These are phyloP conservation scores for Eimeria acervulina DNA, from an alignment of 169 alveolate species.

Conservation along the genomic window DNA sequence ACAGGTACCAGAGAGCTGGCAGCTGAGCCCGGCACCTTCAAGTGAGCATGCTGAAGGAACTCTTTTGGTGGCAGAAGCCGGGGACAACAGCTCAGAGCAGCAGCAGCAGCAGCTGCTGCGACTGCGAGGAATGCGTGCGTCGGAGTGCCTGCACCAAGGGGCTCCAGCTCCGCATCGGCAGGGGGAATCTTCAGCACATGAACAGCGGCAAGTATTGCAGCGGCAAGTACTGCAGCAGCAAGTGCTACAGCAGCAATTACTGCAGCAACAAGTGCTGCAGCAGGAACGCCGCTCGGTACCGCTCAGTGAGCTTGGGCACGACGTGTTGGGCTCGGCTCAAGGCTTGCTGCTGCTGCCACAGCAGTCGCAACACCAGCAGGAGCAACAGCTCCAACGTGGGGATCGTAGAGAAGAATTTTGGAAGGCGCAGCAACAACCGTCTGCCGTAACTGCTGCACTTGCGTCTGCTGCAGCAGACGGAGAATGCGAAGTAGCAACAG, in stretches of 20 bases:
- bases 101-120: conserved; percentile 13
- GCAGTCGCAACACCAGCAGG: not conserved
- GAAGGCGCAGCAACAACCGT: not conserved
- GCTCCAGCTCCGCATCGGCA: not conserved
- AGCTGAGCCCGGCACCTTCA: not conserved
- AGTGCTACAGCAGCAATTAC: not conserved
- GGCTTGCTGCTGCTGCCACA: not conserved
- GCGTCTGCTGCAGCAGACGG: not conserved
- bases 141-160: not conserved
- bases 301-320: not conserved
- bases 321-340: not conserved
- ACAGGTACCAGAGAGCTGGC: not conserved
- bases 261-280: conserved; percentile 25
- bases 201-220: conserved; percentile 23
- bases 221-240: not conserved
- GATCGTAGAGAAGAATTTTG: not conserved
- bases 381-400: not conserved
- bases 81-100: not conserved
- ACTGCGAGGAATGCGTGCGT: not conserved
- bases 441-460: not conserved
- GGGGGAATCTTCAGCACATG: not conserved
- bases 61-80: not conserved
- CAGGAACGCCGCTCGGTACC: not conserved
- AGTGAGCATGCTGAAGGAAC: not conserved
- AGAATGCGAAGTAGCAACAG: not conserved